Evolutionary conservation across 1,139 yeast genomes (phyloP), one percentile per base, ranked within the genome.

Genomic region (Petasospora rhodanensis): DNA sequence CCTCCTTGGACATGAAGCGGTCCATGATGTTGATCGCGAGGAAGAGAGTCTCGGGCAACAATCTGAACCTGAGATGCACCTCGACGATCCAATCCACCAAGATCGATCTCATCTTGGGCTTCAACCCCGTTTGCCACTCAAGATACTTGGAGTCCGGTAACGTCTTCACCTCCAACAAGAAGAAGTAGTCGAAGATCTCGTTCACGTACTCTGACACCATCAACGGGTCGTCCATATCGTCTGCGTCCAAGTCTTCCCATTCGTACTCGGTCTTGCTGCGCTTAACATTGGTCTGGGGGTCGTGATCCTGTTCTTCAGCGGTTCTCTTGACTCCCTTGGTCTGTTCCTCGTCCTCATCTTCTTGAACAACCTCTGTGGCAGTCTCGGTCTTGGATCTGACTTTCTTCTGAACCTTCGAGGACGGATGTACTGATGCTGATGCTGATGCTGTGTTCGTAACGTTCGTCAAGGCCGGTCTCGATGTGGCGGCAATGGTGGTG

Each of bases 31-130:
- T 87, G 37, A 86, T 81, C 5, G 96, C 87, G 38, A 89, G 68
- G 52, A 79, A 85, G 41, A 89, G 69, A 6, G 96, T 85, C 60
- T 89, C 97, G 1, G 96, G 96, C 31, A 85, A 67, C 43, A 89
- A 68, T 47, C 93, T 72, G 60, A 89, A 89, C 53, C 86, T 74
- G 44, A 79, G 66, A 61, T 89, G 97, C 58, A 89, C 93, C 56
- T 87, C 95, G 13, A 87, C 87, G 45, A 89, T 68, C 97, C 97
- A 89, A 59, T 91, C 96, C 16, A 89, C 86, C 42, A 89, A 64
- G 30, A 89, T 84, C 11, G 91, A 83, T 45, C 96, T 73, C 84
- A 85, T 84, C 44, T 79, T 75, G 45, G 96, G 95, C 51, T 81
- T 76, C 45, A 85, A 61, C 38, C 77, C 78, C 38, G 70, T 69